Evolutionary conservation across 345 rosid species (phyloP).

Genomic region (Linum trigynum): DNA sequence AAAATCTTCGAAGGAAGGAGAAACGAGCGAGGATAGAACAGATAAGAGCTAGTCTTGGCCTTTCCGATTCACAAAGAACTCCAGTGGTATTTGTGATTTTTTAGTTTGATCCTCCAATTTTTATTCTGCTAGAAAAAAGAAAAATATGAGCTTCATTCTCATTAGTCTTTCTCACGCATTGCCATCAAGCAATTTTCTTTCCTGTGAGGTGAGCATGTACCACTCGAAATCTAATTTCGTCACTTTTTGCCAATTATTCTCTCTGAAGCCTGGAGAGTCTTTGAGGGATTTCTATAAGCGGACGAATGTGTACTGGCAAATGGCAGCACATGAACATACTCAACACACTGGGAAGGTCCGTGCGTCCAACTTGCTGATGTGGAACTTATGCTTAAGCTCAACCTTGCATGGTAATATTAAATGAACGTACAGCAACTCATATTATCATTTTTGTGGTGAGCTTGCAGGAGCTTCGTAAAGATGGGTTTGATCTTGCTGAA

Average conservation of each 20-base stretch:
- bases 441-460: conserved; percentile 2
- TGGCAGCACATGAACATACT: conserved; percentile 98
- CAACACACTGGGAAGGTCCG: conserved; percentile 97
- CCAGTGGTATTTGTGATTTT: conserved; percentile 43
- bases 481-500: conserved; percentile 93
- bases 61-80: conserved; percentile 92
- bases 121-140: neutral
- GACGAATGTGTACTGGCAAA: conserved; percentile 92
- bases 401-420: neutral
- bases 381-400: neutral
- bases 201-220: neutral
- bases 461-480: conserved; percentile 80
- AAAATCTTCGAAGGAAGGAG: conserved; percentile 73
- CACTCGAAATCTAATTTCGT: neutral
- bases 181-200: neutral
- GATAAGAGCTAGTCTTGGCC: conserved; percentile 90
- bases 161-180: neutral
- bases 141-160: neutral
- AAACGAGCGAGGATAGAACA: conserved; percentile 88
- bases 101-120: conserved; percentile 3
- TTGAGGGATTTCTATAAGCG: conserved; percentile 88
- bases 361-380: conserved; percentile 3
- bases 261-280: conserved; percentile 81
- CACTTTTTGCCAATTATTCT: conserved; percentile 8
- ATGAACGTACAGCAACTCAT: neutral